Evolutionary conservation across 73 alveolate species (phyloP), one percentile per base, ranked within the genome.

Genomic region (Urostyla sp.): DNA sequence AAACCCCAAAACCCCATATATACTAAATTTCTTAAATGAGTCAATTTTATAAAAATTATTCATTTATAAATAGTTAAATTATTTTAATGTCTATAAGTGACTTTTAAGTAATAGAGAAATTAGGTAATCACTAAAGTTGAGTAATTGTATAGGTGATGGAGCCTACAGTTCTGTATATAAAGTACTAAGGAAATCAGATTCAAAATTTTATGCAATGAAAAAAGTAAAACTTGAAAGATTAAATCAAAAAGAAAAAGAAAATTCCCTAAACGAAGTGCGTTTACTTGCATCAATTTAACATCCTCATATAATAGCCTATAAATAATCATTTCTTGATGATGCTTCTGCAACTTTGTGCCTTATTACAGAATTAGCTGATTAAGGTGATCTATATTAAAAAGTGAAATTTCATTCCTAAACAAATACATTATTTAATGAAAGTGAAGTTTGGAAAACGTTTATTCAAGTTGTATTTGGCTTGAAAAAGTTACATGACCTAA

Each of bases 391-490:
- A 23, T 50, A 18, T 24, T 32, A 30, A 55, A 80, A 52, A 35
- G 35, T 80, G 0, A 3, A 10, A 2, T 31, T 66, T 18, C 67
- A 66, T 28, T 16, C 48, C 44, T 50, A 67, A 34, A 21, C 51
- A 5, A 80, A 80, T 63, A 80, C 76, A 15, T 38, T 45, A 6
- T 59, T 80, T 67, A 60, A 75, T 30, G 97, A 91, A 72, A 85
- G 88, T 15, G 94, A 91, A 56, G 87, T 91, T n/a, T 91, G 97
- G 97, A 84, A 88, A 72, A 76, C 81, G 37, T 88, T 91, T 69
- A 88, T 91, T 59, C 93, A 91, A 77, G 50, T 91, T 50, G 92
- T 83, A 0, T 74, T 87, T 60, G 98, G 98, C 31, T 73, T 92
- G 72, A 92, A 92, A 69, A 84, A 93, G 40, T 54, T 92, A 28